A percentile compares a stretch with the other conserved stretches of the same genome.
These are phyloP conservation scores for Stephania cephalantha DNA, from an alignment of 164 flowering plant species.

Conservation along the genomic window DNA sequence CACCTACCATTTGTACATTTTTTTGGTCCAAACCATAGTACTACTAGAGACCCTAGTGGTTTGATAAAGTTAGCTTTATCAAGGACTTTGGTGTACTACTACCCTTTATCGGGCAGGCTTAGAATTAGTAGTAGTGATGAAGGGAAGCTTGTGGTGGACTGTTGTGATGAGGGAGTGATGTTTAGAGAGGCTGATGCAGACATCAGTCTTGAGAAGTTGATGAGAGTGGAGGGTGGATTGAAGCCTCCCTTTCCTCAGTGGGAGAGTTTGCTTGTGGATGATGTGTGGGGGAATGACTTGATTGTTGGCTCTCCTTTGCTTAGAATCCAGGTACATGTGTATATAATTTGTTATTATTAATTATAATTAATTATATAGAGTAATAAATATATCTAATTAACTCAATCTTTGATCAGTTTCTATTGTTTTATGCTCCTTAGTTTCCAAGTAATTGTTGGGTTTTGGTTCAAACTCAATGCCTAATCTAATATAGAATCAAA, in stretches of 20 bases:
- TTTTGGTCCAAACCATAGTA: too few relatives aligned
- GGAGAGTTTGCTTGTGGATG: constrained; percentile 17
- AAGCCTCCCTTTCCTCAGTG: constrained; percentile 18
- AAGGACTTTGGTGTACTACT: constrained; percentile 17
- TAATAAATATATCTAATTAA: too few relatives aligned
- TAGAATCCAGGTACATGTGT: constrained; percentile 16
- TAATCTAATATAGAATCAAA: too few relatives aligned
- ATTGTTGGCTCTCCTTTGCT: constrained; percentile 20
- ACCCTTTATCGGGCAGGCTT: constrained; percentile 19
- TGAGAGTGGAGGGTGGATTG: constrained; percentile 8
- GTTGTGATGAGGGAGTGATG: constrained; percentile 19
- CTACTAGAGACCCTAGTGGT: not conserved
- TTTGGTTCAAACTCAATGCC: too few relatives aligned
- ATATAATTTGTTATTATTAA: too few relatives aligned
- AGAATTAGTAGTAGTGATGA: constrained; percentile 5
- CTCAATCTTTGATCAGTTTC: too few relatives aligned
- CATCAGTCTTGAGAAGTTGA: constrained; percentile 9
- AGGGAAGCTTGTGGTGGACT: constrained; percentile 20
- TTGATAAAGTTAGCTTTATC: constrained; percentile 15
- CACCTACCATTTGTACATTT: too few relatives aligned
- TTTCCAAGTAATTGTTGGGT: too few relatives aligned
- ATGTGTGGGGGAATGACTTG: constrained; percentile 16
- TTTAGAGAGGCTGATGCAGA: constrained; percentile 16
- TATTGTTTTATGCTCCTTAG: too few relatives aligned
- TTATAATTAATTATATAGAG: too few relatives aligned